These are phyloP conservation scores for Gymnopus androsaceus DNA, from an alignment of 1,284 basidiomycete species.

Conservation along the genomic window DNA sequence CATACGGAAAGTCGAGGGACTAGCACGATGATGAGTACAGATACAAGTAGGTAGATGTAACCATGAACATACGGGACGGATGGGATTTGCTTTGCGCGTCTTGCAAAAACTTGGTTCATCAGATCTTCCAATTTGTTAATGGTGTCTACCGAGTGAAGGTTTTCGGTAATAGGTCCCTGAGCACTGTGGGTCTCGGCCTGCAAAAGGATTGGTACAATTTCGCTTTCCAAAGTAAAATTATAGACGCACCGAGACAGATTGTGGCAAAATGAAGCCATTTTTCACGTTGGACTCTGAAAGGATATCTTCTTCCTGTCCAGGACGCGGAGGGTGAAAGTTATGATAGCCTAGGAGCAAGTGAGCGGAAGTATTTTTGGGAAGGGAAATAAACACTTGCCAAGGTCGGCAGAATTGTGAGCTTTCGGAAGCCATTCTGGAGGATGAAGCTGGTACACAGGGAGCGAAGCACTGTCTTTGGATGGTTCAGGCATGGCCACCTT, in stretches of 20 bases:
- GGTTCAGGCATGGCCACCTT: conserved; percentile 7
- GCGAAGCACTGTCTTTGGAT: conserved; percentile 13
- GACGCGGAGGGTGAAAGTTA: conserved; percentile 83
- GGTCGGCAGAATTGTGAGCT: conserved; percentile 63
- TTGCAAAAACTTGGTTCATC: conserved; percentile 77
- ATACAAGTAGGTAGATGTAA: conserved; percentile 3
- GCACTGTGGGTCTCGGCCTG: conserved; percentile 71
- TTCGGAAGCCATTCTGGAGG: conserved; percentile 74
- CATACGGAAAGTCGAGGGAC: conserved; percentile 78
- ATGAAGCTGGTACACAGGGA: conserved; percentile 63
- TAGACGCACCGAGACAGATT: conserved; percentile 61
- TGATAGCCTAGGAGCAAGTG: conserved; percentile 64
- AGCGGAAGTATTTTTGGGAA: conserved; percentile 3
- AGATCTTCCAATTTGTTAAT: conserved; percentile 75
- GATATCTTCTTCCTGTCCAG: conserved; percentile 84
- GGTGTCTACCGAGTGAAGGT: conserved; percentile 52
- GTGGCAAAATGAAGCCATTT: conserved; percentile 68
- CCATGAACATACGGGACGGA: conserved; percentile 47
- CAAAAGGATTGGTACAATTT: not conserved
- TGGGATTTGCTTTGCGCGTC: conserved; percentile 57
- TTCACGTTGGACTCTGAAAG: conserved; percentile 79
- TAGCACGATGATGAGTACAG: conserved; percentile 30
- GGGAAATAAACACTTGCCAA: conserved; percentile 45
- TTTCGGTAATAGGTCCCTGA: conserved; percentile 53
- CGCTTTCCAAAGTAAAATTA: not conserved